Evolutionary conservation across 1,284 basidiomycete species (phyloP).

Genomic region (Grifola frondosa): DNA sequence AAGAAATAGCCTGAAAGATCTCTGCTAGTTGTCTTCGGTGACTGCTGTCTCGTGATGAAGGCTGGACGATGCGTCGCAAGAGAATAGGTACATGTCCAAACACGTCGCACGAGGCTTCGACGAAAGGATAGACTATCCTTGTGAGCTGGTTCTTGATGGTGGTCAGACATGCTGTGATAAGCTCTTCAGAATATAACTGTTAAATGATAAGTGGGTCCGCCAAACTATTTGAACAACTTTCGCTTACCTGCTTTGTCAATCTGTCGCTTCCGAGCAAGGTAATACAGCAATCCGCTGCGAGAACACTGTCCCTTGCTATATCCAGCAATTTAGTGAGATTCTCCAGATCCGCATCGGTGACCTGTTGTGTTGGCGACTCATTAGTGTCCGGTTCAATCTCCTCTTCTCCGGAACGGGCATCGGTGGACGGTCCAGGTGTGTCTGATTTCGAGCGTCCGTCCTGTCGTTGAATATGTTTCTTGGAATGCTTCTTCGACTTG

Average conservation of each 20-base stretch:
- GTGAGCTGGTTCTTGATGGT: conserved; percentile 80
- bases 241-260: conserved; percentile 81
- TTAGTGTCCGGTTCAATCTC: conserved; percentile 31
- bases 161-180: conserved; percentile 76
- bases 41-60: conserved; percentile 39
- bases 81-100: conserved; percentile 45
- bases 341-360: conserved; percentile 52
- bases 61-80: conserved; percentile 53
- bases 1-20: conserved; percentile 65
- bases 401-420: conserved; percentile 32
- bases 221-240: background rate
- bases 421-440: conserved; percentile 21
- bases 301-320: conserved; percentile 63
- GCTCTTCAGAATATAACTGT: conserved; percentile 91
- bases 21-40: conserved; percentile 57
- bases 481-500: conserved; percentile 39
- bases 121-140: conserved; percentile 82
- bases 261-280: conserved; percentile 75
- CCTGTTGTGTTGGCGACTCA: conserved; percentile 17
- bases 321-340: conserved; percentile 51
- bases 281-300: conserved; percentile 83
- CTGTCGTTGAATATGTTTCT: conserved; percentile 41
- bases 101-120: conserved; percentile 66
- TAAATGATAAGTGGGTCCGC: background rate
- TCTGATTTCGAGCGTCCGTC: conserved; percentile 28